Base-by-base conservation (phyloP, 495 filamentous ascomycete genomes). In the Xanthoparmelia taractica region DNA sequence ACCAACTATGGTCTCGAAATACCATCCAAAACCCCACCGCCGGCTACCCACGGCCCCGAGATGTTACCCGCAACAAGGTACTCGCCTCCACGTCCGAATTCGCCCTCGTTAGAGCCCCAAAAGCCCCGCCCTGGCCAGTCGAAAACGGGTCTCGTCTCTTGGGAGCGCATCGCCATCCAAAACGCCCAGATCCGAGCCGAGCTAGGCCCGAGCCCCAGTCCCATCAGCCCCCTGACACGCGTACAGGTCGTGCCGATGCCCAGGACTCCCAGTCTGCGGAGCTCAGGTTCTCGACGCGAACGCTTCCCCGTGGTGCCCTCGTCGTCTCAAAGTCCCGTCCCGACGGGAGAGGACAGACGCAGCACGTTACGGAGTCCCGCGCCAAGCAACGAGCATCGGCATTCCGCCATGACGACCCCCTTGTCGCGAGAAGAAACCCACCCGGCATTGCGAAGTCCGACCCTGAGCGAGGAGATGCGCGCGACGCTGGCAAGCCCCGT, bases 131-230 rank as follows among this genome's bases (percentile, higher is more conserved):
- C 55, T n/a, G 41, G 20, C 57, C 55, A 37, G 23, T 50, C 38
- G 23, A 54, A 27, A 45, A 4, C 40, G 7, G 60, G 56, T 27
- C 61, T 59, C 13, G 61, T 59, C 54, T 64, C 65, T 17, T 69
- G 67, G 67, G 67, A 69, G 34, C 64, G 62, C 10, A 59, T 65
- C 43, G 67, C 63, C 27, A 63, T 64, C 43, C 61, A 69, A 57
- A 64, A 66, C 47, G 65, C 65, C 31, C 64, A 56, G 17, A 61
- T 63, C 13, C 54, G 65, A 31, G 56, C 54, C 38, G 23, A 64
- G 23, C 59, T 63, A 4, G 55, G 41, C 27, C 60, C 23, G 0
- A 52, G 45, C 1, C 60, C 65, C 12, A 66, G 61, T 37, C 59
- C 65, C 2, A 48, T 66, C 25, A 66, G 65, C 56, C 65, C 65